These are phyloP conservation scores for Amanita muscaria DNA, from an alignment of 768 basidiomycete species.

Conservation along the genomic window DNA sequence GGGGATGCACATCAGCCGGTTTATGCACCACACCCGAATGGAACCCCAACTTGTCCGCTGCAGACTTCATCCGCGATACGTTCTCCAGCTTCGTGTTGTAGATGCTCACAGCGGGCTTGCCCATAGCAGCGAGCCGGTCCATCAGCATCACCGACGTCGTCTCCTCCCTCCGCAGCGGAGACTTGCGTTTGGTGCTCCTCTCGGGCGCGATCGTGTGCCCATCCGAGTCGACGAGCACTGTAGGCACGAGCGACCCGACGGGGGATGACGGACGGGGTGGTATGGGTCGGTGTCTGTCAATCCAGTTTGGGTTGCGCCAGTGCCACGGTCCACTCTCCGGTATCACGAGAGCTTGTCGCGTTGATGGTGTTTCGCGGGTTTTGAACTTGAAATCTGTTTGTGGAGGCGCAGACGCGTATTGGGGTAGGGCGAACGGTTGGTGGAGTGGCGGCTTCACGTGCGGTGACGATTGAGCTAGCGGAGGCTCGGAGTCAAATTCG, in stretches of 20 bases:
- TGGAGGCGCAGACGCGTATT: background rate
- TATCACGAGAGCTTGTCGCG: conserved; percentile 8
- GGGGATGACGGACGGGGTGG: conserved; percentile 9
- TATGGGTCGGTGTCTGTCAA: conserved; percentile 11
- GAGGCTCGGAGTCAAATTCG: conserved; percentile 5
- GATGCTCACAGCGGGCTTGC: conserved; percentile 20
- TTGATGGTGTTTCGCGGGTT: background rate
- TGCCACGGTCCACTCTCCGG: conserved; percentile 18
- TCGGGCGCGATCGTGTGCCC: conserved; percentile 15
- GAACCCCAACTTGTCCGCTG: conserved; percentile 20
- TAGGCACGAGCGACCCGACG: conserved; percentile 15
- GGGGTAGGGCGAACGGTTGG: background rate
- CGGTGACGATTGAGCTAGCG: conserved; percentile 4
- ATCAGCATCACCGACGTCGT: conserved; percentile 12
- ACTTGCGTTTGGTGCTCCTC: conserved; percentile 5
- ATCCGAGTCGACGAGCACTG: conserved; percentile 20
- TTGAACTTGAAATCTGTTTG: background rate
- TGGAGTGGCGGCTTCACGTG: conserved; percentile 1
- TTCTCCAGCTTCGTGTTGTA: conserved; percentile 21
- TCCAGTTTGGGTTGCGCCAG: conserved; percentile 26
- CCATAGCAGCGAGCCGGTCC: conserved; percentile 11
- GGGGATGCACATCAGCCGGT: background rate
- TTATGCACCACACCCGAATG: conserved; percentile 18
- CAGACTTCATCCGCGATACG: conserved; percentile 16
- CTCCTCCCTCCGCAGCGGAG: conserved; percentile 5